These are phyloP conservation scores for Myrica gale DNA, from an alignment of 306 rosid genomes.

Conservation along the genomic window DNA sequence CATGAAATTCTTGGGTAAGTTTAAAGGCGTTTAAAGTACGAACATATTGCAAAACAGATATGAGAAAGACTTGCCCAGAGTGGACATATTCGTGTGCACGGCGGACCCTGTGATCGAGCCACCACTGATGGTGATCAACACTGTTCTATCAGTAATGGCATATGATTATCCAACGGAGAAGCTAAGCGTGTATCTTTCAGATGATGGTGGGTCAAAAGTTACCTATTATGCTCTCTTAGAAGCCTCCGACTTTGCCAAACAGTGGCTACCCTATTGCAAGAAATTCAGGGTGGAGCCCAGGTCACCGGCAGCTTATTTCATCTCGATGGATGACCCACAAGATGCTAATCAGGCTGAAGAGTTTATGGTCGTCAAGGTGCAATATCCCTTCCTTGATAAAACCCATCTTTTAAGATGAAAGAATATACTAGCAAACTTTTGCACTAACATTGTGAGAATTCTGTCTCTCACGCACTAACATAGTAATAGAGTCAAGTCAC, in stretches of 20 bases:
- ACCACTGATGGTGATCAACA: conserved; percentile 64
- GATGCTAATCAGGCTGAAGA: conserved; percentile 21
- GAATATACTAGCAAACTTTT: too few relatives aligned
- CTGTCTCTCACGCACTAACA: too few relatives aligned
- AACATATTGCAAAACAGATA: conserved; percentile 31
- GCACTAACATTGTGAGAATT: too few relatives aligned
- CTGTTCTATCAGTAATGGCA: conserved; percentile 52
- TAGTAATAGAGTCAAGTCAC: too few relatives aligned
- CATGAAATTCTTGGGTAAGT: too few relatives aligned
- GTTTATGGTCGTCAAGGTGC: background rate
- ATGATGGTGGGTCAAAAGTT: conserved; percentile 65
- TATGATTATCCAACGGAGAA: conserved; percentile 58
- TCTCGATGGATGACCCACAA: background rate
- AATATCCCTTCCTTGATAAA: too few relatives aligned
- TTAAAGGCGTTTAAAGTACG: too few relatives aligned
- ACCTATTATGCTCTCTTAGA: conserved; percentile 64
- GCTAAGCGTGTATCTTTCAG: conserved; percentile 60
- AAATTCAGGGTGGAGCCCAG: conserved; percentile 52
- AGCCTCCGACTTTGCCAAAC: conserved; percentile 54
- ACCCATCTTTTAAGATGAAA: too few relatives aligned
- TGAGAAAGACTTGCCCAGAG: conserved; percentile 40
- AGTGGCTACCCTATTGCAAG: conserved; percentile 65
- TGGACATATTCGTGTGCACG: conserved; percentile 72
- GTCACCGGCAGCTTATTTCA: conserved; percentile 56
- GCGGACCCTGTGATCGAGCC: conserved; percentile 71